Evolutionary conservation across 768 basidiomycete species (phyloP).

Genomic region (Amanita thiersii): DNA sequence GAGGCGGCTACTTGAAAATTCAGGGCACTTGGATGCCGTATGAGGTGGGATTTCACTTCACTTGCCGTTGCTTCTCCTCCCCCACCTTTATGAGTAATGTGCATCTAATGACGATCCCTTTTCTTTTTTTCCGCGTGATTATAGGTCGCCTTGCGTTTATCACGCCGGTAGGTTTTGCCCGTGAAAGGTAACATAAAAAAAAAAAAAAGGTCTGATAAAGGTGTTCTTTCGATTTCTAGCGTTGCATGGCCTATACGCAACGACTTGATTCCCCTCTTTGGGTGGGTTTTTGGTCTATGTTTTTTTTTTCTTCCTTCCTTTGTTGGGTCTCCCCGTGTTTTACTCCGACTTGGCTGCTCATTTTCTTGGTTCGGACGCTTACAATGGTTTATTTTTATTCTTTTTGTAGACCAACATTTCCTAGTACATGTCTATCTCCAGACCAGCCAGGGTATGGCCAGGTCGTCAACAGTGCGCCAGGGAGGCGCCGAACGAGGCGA

Average conservation of each 20-base stretch:
- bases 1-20: conserved; percentile 85
- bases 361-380: no score
- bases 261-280: conserved; percentile 82
- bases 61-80: conserved; percentile 13
- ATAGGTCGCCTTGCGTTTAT: conserved; percentile 71
- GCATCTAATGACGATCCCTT: conserved; percentile 6
- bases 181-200: conserved; percentile 6
- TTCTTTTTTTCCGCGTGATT: conserved; percentile 9
- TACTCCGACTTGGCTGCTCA: no score
- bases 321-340: not conserved
- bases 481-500: conserved; percentile 55
- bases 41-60: conserved; percentile 39
- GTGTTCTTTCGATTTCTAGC: conserved; percentile 28
- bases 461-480: conserved; percentile 54
- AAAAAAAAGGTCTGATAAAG: conserved; percentile 4
- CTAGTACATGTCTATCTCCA: conserved; percentile 74
- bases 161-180: conserved; percentile 51
- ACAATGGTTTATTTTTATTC: conserved; percentile 18
- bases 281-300: conserved; percentile 35
- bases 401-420: conserved; percentile 65
- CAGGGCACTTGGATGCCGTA: conserved; percentile 95
- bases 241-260: conserved; percentile 87
- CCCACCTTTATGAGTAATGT: not conserved
- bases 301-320: not conserved
- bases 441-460: conserved; percentile 86